Evolutionary conservation across 495 filamentous ascomycete species (phyloP).

Genomic region (Poronia punctata): DNA sequence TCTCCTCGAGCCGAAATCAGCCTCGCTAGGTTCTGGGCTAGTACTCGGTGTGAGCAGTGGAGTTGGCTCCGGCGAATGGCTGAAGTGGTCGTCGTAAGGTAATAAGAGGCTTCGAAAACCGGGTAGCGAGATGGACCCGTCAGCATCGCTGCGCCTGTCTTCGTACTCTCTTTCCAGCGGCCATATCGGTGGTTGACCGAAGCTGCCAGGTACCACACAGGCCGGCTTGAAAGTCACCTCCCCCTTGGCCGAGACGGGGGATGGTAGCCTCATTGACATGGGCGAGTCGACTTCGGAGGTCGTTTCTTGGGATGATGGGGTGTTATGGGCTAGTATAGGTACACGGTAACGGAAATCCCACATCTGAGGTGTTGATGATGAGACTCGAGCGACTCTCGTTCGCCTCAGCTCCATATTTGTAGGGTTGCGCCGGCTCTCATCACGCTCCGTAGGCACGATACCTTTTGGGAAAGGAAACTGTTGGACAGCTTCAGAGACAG

Average conservation of each 20-base stretch:
- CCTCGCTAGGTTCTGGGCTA: constrained; percentile 11
- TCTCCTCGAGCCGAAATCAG: not conserved
- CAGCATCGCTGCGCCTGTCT: not conserved
- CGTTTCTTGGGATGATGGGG: too few species aligned
- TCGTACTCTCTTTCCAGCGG: not conserved
- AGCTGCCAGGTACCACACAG: not conserved
- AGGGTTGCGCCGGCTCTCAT: not conserved
- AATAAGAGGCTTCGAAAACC: not conserved
- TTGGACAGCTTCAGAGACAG: not conserved
- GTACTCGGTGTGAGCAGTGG: constrained; percentile 5
- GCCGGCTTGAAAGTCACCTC: not conserved
- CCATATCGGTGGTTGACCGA: not conserved
- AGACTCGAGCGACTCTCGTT: too few species aligned
- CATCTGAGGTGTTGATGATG: not conserved
- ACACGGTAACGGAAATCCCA: not conserved
- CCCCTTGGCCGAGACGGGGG: not conserved
- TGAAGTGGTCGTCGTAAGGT: not conserved
- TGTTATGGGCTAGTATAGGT: too few species aligned
- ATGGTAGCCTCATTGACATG: not conserved
- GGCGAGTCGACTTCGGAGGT: not conserved
- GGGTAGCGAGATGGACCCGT: not conserved
- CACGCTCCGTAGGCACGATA: not conserved
- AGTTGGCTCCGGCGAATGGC: not conserved
- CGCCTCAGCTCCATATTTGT: too few species aligned
- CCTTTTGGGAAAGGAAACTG: not conserved